Evolutionary conservation across 805 yeast species (phyloP), one percentile per base, ranked within the genome.

Genomic region (Metschnikowia reukaufii): DNA sequence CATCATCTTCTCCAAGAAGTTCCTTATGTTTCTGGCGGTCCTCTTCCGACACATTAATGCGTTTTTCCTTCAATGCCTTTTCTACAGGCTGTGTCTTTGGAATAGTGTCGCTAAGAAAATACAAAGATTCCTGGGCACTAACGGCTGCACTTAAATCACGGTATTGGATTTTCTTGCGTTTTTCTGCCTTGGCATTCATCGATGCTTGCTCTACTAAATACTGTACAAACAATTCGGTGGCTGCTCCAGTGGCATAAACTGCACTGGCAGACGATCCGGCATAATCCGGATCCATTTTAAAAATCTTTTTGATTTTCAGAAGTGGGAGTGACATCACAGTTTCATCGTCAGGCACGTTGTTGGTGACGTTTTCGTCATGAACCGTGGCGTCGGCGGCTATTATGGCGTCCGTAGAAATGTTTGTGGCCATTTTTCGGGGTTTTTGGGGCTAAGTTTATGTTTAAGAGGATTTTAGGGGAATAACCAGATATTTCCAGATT

Each of bases 211-310:
- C 88, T 1, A 87, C 76, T 50, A 86, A 73, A 58, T 81, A 79
- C 63, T 82, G 83, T 18, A 86, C 74, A 59, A 87, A 87, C 18
- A 85, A 65, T 57, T 87, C 94, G 0, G 92, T 81, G 7, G 94
- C 90, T n/a, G 84, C 74, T 2, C 88, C 88, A 6, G 87, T 72
- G 13, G 88, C 77, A 60, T 80, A 83, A n/a, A 84, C 87, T 0
- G 92, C 88, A 23, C 82, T 72, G 47, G 79, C 84, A 2, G 89
- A 80, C 1, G 88, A 81, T 1, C 83, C 78, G 6, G 74, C 65
- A 54, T 84, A 84, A 32, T 83, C 90, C 13, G 89, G 88, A 61
- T 87, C 95, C 61, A 84, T 76, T 57, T 84, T 86, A 61, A 87
- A 77, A 44, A 87, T 83, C 55, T 83, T 76, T 58, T 84, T 85